Conservation (phyloP, 2,329 filamentous ascomycete species). For the Fusarium sp. region DNA sequence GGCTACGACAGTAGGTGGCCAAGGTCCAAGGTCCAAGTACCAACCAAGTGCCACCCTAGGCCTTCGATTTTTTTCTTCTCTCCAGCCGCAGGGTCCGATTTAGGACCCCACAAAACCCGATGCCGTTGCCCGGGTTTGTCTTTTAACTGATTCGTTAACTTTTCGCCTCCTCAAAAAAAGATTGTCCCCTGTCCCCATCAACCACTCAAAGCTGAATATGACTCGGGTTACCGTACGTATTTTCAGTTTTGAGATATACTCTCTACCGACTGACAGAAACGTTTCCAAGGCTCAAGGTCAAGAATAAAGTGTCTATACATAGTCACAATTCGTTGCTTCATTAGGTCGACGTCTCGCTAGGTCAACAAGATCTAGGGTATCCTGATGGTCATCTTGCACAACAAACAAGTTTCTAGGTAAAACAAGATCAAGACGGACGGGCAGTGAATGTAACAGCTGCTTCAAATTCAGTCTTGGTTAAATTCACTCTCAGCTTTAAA, state of each 20-base stretch:
- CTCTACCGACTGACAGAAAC: neutral
- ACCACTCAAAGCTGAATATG: neutral
- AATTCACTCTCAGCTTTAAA: neutral
- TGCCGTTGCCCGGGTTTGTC: constrained; percentile 13
- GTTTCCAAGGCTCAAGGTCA: neutral
- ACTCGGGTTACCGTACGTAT: neutral
- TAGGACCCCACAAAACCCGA: constrained; percentile 24
- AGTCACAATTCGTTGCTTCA: neutral
- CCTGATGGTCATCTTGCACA: neutral
- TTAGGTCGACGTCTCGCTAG: too few relatives aligned
- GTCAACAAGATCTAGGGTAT: neutral
- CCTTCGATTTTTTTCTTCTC: constrained; percentile 43
- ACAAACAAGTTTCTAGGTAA: neutral
- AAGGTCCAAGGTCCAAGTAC: constrained; percentile 26
- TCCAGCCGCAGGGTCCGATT: constrained; percentile 45
- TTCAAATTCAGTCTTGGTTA: neutral
- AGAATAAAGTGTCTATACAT: neutral
- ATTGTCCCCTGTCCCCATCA: constrained; percentile 6
- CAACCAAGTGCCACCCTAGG: neutral
- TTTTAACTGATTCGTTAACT: constrained; percentile 30
- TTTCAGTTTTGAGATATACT: neutral
- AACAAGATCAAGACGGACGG: neutral
- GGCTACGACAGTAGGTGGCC: constrained; percentile 30
- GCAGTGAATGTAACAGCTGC: neutral
- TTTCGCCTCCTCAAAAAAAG: constrained; percentile 19